These are phyloP conservation scores for Pleoardoris graminearum DNA, from an alignment of 2,329 filamentous ascomycete genomes.

Conservation along the genomic window DNA sequence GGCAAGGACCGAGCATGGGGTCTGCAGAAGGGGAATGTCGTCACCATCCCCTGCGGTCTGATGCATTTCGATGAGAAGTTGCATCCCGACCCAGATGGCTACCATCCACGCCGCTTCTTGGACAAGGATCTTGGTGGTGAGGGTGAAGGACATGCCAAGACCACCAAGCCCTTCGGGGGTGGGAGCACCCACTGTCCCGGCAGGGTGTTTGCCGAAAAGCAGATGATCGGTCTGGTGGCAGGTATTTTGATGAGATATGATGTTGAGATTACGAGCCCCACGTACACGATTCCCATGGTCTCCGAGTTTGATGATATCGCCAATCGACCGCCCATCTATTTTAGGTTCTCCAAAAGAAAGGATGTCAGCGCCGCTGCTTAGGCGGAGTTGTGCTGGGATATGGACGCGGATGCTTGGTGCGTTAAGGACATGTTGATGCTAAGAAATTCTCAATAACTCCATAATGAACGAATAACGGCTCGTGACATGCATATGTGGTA, in stretches of 20 bases:
- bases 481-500: slow-evolving; percentile 9
- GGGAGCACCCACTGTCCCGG: slow-evolving; percentile 10
- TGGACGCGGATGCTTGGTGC: slow-evolving; percentile 8
- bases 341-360: slow-evolving; percentile 10
- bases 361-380: slow-evolving; percentile 8
- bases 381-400: slow-evolving; percentile 9
- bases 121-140: slow-evolving; percentile 8
- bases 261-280: slow-evolving; percentile 32
- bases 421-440: slow-evolving; percentile 10
- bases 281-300: slow-evolving; percentile 36
- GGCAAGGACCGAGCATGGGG: slow-evolving; percentile 9
- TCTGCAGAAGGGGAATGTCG: slow-evolving; percentile 10
- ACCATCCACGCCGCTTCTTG: slow-evolving; percentile 8
- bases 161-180: slow-evolving; percentile 10
- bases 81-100: slow-evolving; percentile 10
- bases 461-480: slow-evolving; percentile 9
- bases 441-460: slow-evolving; percentile 9
- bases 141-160: slow-evolving; percentile 8
- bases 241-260: slow-evolving; percentile 10
- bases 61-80: slow-evolving; percentile 8
- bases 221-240: slow-evolving; percentile 6
- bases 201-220: slow-evolving; percentile 9
- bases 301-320: slow-evolving; percentile 21
- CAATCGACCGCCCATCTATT: slow-evolving; percentile 9
- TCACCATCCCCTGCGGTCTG: slow-evolving; percentile 8